Evolutionary conservation across 768 basidiomycete genomes (phyloP).

Genomic region (Myochromella boudieri): DNA sequence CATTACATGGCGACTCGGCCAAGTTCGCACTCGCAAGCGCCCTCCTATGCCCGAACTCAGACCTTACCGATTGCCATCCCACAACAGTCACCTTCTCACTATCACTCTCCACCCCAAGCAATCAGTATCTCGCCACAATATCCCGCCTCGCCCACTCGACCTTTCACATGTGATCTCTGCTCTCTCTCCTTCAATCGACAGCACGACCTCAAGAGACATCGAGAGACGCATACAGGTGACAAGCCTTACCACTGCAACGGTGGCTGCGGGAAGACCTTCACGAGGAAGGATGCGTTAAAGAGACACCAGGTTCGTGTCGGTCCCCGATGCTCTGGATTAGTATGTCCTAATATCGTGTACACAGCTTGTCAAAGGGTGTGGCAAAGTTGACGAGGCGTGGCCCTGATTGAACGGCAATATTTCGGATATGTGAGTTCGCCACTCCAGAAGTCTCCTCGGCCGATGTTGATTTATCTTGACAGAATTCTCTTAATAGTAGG

Average conservation of each 20-base stretch:
- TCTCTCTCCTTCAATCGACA: constrained; percentile 82
- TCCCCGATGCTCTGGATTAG: constrained; percentile 2
- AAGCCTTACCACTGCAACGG: constrained; percentile 84
- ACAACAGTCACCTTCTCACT: constrained; percentile 19
- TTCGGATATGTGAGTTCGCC: constrained; percentile 5
- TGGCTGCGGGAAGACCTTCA: constrained; percentile 85
- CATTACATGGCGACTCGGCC: constrained; percentile 33
- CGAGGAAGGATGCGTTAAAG: constrained; percentile 83
- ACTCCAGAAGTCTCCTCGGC: neutral
- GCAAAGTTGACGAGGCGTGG: constrained; percentile 60
- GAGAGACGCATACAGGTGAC: constrained; percentile 83
- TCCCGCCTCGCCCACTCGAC: constrained; percentile 58
- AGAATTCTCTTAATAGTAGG: constrained; percentile 14
- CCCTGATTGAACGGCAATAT: constrained; percentile 22
- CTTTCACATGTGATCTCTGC: constrained; percentile 72
- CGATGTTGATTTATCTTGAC: constrained; percentile 1
- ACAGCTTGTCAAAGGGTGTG: constrained; percentile 79
- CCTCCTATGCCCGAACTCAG: constrained; percentile 20
- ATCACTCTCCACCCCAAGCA: constrained; percentile 28
- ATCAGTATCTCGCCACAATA: constrained; percentile 45
- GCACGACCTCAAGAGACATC: constrained; percentile 82
- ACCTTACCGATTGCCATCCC: constrained; percentile 12
- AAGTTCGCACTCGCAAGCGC: constrained; percentile 43
- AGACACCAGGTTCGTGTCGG: constrained; percentile 67
- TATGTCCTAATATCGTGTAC: constrained; percentile 15